phyloP scores from a whole-genome alignment of 352 stramenopile species.

The Hyaloperonospora brassicae region DNA sequence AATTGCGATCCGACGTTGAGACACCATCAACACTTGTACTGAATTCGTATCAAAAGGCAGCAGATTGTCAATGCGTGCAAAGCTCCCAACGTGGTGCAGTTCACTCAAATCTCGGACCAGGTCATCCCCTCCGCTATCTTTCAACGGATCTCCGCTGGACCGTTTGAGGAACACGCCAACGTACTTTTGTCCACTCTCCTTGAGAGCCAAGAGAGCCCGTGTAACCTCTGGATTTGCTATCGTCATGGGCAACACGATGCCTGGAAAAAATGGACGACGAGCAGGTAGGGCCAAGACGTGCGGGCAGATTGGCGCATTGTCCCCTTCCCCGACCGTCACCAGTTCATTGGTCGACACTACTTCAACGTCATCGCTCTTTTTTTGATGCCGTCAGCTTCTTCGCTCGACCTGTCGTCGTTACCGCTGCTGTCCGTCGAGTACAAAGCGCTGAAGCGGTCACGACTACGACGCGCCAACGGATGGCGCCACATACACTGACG shows the following conservation, averaged over 20 bases:
- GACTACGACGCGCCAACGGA: not conserved
- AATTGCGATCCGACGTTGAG: conserved; percentile 82
- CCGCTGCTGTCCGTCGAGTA: conserved; percentile 28
- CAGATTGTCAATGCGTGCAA: conserved; percentile 93
- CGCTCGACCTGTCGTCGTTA: conserved; percentile 20
- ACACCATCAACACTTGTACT: conserved; percentile 82
- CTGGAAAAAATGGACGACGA: conserved; percentile 74
- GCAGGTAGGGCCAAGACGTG: conserved; percentile 75
- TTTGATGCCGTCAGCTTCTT: conserved; percentile 25
- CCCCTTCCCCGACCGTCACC: conserved; percentile 53
- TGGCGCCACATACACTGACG: too few species aligned
- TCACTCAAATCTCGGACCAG: conserved; percentile 89
- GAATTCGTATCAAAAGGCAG: conserved; percentile 67
- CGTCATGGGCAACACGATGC: conserved; percentile 77
- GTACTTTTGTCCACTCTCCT: conserved; percentile 84
- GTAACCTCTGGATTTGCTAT: conserved; percentile 83
- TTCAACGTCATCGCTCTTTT: conserved; percentile 19
- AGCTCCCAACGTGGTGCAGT: conserved; percentile 93
- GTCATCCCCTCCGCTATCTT: conserved; percentile 53
- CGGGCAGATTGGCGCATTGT: conserved; percentile 56
- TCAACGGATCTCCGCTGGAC: conserved; percentile 26
- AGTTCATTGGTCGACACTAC: conserved; percentile 56
- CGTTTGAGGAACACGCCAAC: conserved; percentile 93
- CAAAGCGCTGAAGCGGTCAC: conserved; percentile 11
- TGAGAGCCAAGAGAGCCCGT: conserved; percentile 83